Evolutionary conservation across 1,139 yeast genomes (phyloP).

Genomic region (Kodamaea suecica): DNA sequence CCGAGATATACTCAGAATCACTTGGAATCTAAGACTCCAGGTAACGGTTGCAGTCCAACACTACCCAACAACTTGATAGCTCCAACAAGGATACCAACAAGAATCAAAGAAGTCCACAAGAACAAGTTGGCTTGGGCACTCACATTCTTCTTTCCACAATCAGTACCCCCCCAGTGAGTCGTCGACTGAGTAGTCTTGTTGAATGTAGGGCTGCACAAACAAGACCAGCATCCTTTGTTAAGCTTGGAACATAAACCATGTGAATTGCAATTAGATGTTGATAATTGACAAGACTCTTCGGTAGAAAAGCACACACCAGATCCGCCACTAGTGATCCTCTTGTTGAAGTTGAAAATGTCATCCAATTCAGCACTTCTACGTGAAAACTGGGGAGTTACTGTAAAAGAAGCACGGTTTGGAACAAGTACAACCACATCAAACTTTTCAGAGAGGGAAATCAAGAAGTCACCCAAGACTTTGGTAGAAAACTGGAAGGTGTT

Average conservation of each 20-base stretch:
- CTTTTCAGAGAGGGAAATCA: slow-evolving; percentile 24
- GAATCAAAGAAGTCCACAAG: slow-evolving; percentile 59
- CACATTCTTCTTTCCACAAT: slow-evolving; percentile 65
- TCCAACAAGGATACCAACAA: slow-evolving; percentile 44
- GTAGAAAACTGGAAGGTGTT: slow-evolving; percentile 38
- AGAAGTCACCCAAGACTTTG: slow-evolving; percentile 30
- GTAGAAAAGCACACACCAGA: slow-evolving; percentile 34
- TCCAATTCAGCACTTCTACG: slow-evolving; percentile 27
- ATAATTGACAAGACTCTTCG: slow-evolving; percentile 50
- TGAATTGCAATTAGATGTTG: slow-evolving; percentile 56
- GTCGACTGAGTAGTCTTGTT: slow-evolving; percentile 48
- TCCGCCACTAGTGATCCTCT: slow-evolving; percentile 14
- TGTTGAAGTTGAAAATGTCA: slow-evolving; percentile 18
- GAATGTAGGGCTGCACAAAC: slow-evolving; percentile 55
- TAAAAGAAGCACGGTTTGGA: slow-evolving; percentile 1
- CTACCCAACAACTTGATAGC: slow-evolving; percentile 54
- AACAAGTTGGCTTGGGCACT: slow-evolving; percentile 62
- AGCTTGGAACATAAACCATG: slow-evolving; percentile 58
- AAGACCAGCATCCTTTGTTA: slow-evolving; percentile 47
- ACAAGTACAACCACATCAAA: slow-evolving; percentile 24
- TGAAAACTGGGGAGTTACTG: not conserved
- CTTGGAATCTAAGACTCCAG: slow-evolving; percentile 54
- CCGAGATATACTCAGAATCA: too few relatives aligned
- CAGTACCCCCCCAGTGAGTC: slow-evolving; percentile 63
- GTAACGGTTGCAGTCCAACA: slow-evolving; percentile 60